Conservation (phyloP, 2,329 filamentous ascomycete genomes). For the Apiospora arundinis region DNA sequence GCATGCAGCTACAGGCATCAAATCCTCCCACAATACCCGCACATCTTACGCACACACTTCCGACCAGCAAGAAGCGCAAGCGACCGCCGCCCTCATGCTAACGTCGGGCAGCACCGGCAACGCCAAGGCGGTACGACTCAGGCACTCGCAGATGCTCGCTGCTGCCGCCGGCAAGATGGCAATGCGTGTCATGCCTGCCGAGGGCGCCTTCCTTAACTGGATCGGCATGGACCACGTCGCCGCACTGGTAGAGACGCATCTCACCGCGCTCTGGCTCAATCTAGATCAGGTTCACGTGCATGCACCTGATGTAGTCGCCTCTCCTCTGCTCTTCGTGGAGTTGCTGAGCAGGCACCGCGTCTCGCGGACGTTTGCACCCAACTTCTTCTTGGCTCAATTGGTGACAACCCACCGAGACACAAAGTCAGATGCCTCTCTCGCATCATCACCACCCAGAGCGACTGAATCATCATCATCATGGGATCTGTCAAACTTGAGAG, state of each 20-base stretch:
- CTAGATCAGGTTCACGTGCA: conserved; percentile 48
- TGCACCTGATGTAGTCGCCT: conserved; percentile 40
- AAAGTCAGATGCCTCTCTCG: no score
- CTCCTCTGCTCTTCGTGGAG: conserved; percentile 44
- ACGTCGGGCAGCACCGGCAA: conserved; percentile 53
- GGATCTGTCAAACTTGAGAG: conserved; percentile 12
- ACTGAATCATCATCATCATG: no score
- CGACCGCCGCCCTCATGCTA: conserved; percentile 40
- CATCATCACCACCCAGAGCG: no score
- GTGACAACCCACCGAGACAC: neutral
- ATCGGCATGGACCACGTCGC: conserved; percentile 55
- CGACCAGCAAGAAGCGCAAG: no score
- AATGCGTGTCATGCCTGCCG: conserved; percentile 33
- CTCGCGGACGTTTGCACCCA: conserved; percentile 44
- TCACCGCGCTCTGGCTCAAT: conserved; percentile 46
- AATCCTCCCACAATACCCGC: no score
- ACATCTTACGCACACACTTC: no score
- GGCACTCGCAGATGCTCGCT: conserved; percentile 44
- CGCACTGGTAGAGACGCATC: conserved; percentile 51
- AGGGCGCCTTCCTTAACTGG: conserved; percentile 46
- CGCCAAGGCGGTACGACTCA: conserved; percentile 49
- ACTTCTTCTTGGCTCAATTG: conserved; percentile 21
- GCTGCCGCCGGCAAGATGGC: conserved; percentile 42
- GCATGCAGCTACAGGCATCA: no score
- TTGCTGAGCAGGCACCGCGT: conserved; percentile 44